Conservation (phyloP, 2,329 filamentous ascomycete species). For the Fusarium subtropicale region DNA sequence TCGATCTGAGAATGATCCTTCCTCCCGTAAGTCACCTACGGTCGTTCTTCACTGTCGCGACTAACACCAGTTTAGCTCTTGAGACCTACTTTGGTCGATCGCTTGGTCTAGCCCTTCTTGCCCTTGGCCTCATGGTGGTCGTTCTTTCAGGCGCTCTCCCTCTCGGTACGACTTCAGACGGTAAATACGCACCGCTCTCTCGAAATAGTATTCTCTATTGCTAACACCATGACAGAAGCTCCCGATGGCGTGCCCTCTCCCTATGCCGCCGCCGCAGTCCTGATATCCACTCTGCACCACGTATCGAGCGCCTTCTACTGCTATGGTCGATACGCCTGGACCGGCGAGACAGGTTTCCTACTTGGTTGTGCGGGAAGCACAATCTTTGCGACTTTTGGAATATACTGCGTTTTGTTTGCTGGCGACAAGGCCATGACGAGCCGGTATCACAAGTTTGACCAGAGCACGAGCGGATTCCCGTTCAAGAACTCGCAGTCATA, state of each 20-base stretch:
- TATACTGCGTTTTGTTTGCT: conserved; percentile 53
- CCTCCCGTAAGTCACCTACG: conserved; percentile 47
- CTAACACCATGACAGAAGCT: conserved; percentile 24
- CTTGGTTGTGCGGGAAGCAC: conserved; percentile 70
- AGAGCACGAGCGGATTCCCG: conserved; percentile 55
- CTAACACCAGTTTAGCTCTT: conserved; percentile 54
- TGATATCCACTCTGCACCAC: conserved; percentile 76
- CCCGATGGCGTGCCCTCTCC: conserved; percentile 63
- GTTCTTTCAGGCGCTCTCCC: conserved; percentile 78
- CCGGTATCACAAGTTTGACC: conserved; percentile 53
- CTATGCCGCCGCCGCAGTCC: conserved; percentile 73
- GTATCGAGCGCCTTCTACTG: conserved; percentile 70
- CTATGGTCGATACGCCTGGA: conserved; percentile 73
- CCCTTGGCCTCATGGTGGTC: conserved; percentile 72
- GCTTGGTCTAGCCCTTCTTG: conserved; percentile 74
- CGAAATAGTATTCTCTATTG: not conserved
- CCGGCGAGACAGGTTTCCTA: conserved; percentile 67
- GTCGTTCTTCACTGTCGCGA: not conserved
- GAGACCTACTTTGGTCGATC: conserved; percentile 80
- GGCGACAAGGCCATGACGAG: conserved; percentile 54
- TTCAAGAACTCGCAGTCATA: conserved; percentile 55
- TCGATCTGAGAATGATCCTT: conserved; percentile 47
- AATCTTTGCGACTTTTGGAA: conserved; percentile 67
- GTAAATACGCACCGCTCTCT: conserved; percentile 44
- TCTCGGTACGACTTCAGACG: conserved; percentile 62